phyloP scores from a whole-genome alignment of 1,139 yeast species.

The Hanseniaspora gamundiae region DNA sequence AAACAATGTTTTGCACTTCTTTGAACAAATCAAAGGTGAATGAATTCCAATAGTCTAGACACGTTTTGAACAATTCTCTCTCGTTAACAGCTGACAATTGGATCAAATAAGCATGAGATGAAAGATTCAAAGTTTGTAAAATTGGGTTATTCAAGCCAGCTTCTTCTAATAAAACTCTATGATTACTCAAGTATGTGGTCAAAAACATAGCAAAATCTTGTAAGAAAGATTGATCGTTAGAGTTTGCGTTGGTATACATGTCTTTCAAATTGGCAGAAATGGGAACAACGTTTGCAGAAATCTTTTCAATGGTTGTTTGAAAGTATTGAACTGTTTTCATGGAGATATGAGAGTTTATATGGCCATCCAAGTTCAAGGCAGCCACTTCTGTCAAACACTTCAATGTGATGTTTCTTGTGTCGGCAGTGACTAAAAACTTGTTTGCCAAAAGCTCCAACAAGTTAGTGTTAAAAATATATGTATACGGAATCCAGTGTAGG shows the following conservation, averaged over 20 bases:
- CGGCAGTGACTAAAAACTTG: constrained; percentile 67
- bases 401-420: constrained; percentile 72
- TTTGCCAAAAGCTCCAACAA: constrained; percentile 58
- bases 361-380: constrained; percentile 31
- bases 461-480: constrained; percentile 81
- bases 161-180: constrained; percentile 65
- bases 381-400: constrained; percentile 91
- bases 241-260: constrained; percentile 62
- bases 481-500: constrained; percentile 88
- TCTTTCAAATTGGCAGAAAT: constrained; percentile 58
- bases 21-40: constrained; percentile 70
- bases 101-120: constrained; percentile 70
- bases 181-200: constrained; percentile 72
- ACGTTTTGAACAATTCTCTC: constrained; percentile 88
- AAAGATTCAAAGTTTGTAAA: constrained; percentile 34
- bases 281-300: constrained; percentile 57
- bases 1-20: constrained; percentile 48
- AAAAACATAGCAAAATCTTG: constrained; percentile 93
- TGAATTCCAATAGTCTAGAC: constrained; percentile 87
- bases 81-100: constrained; percentile 87
- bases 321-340: constrained; percentile 57
- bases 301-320: constrained; percentile 59
- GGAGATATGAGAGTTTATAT: constrained; percentile 12
- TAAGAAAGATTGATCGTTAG: constrained; percentile 83
- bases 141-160: constrained; percentile 5